Conservation (phyloP, 768 basidiomycete species). For the Boletus pseudopeckii region DNA sequence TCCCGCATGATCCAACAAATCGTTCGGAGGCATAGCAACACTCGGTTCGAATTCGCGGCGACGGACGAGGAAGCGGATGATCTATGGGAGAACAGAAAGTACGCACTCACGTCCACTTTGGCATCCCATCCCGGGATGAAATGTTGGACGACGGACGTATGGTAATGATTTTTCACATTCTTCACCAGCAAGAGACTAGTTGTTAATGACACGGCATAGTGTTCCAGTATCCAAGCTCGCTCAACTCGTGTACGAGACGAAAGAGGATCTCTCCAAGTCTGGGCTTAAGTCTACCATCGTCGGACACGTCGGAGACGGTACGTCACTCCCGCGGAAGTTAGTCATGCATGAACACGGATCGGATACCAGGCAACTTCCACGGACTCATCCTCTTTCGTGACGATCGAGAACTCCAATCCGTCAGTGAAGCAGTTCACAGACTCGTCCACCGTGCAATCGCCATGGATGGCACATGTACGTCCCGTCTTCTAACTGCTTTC, state of each 20-base stretch:
- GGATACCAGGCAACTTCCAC: conserved; percentile 41
- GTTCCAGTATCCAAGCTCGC: conserved; percentile 71
- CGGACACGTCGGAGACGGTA: conserved; percentile 78
- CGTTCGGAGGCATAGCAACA: conserved; percentile 64
- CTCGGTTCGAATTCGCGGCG: conserved; percentile 66
- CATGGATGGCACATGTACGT: conserved; percentile 69
- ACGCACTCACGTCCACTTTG: conserved; percentile 70
- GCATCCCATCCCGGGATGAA: conserved; percentile 59
- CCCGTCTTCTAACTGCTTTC: background rate
- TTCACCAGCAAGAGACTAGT: background rate
- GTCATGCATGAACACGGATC: background rate
- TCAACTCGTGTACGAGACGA: conserved; percentile 71
- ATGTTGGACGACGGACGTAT: conserved; percentile 89
- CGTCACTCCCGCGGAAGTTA: conserved; percentile 30
- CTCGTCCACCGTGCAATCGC: conserved; percentile 38
- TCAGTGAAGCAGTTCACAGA: conserved; percentile 61
- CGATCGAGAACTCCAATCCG: conserved; percentile 54
- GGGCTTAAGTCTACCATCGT: conserved; percentile 68
- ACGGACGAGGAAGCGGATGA: conserved; percentile 72
- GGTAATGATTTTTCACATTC: conserved; percentile 41
- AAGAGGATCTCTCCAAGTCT: conserved; percentile 63
- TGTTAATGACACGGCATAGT: conserved; percentile 28
- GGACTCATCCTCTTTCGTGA: conserved; percentile 54
- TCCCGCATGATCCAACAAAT: conserved; percentile 58
- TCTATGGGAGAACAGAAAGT: conserved; percentile 85